Evolutionary conservation across 805 yeast species (phyloP).

Genomic region (Cyberlindnera petersonii): DNA sequence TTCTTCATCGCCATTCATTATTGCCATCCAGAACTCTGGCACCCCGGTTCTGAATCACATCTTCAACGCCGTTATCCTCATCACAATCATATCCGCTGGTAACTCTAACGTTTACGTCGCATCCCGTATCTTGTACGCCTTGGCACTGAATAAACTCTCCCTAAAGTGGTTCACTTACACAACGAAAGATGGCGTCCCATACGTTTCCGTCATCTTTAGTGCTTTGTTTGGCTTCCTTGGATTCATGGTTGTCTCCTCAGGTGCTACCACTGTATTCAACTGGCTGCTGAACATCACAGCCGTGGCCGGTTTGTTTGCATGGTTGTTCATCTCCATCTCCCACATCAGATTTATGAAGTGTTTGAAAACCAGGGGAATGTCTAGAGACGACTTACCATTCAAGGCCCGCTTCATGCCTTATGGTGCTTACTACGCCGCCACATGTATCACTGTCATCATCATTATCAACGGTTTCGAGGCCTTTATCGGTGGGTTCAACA

Average conservation of each 20-base stretch:
- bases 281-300: constrained; percentile 78
- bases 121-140: constrained; percentile 62
- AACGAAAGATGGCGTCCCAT: constrained; percentile 60
- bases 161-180: constrained; percentile 49
- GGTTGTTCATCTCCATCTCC: constrained; percentile 62
- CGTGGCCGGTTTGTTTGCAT: constrained; percentile 69
- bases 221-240: constrained; percentile 62
- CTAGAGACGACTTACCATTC: constrained; percentile 68
- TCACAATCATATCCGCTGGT: constrained; percentile 73
- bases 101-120: constrained; percentile 73
- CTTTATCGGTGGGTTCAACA: constrained; percentile 51
- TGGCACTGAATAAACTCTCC: constrained; percentile 56
- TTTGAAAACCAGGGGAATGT: constrained; percentile 56
- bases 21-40: constrained; percentile 67
- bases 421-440: constrained; percentile 58
- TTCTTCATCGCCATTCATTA: constrained; percentile 65
- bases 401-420: constrained; percentile 70
- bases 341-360: constrained; percentile 71
- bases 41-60: constrained; percentile 63
- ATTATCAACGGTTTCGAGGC: constrained; percentile 70
- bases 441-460: constrained; percentile 50
- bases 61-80: constrained; percentile 65
- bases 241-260: constrained; percentile 49
- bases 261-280: constrained; percentile 56
- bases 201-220: constrained; percentile 51